Evolutionary conservation across 1,284 basidiomycete species (phyloP), one percentile per base, ranked within the genome.

Genomic region (Phlebopus sp.): DNA sequence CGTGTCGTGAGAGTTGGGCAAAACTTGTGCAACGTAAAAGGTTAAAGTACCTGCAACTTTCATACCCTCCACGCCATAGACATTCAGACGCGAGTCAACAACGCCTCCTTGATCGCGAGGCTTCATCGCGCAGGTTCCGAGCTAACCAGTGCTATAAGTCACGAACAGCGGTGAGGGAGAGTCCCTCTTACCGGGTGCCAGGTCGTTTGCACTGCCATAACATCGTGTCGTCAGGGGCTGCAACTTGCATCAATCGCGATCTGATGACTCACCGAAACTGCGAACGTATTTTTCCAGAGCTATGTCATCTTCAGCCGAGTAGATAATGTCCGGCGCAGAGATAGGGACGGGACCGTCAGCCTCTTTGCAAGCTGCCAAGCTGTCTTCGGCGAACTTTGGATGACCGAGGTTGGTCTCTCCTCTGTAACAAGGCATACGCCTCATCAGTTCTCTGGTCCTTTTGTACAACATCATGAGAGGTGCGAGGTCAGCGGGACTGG

Each of bases 151-250:
- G n/a, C n/a, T n/a, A n/a, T n/a, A n/a, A n/a, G n/a, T n/a, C n/a
- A n/a, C n/a, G n/a, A n/a, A n/a, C n/a, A n/a, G n/a, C n/a, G n/a
- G n/a, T n/a, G n/a, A n/a, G n/a, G n/a, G n/a, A n/a, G n/a, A n/a
- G n/a, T n/a, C n/a, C n/a, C n/a, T 2, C 75, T 53, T 51, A 82
- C 82, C 48, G 80, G 75, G 55, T 85, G 83, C 76, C 75, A 82
- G 0, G 71, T 63, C 0, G 77, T 75, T 14, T 44, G 44, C 4
- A 73, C 81, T 81, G 23, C 25, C 23, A 11, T 5, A 11, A 4
- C 7, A 29, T 2, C 9, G 23, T 7, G 6, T 5, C 19, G 3
- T 39, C 17, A 46, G 27, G 13, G 14, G 21, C 17, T 6, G 13
- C 25, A 11, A 23, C 11, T 8, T 7, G 5, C 15, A 2, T 27